phyloP scores from a whole-genome alignment of 257 asterid genomes.

The Nicotiana noctiflora region DNA sequence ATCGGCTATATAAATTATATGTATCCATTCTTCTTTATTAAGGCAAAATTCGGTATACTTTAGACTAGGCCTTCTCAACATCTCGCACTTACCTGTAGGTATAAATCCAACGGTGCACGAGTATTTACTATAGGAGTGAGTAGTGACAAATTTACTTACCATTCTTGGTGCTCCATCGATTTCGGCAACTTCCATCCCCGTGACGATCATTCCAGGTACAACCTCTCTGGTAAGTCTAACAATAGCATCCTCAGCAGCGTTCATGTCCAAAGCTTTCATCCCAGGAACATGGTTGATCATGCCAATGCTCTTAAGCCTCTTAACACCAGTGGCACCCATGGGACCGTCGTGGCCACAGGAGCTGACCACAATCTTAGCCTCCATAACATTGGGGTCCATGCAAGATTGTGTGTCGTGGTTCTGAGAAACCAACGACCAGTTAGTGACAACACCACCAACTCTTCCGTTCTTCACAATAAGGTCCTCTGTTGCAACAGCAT shows the following conservation, averaged over 20 bases:
- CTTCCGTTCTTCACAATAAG: constrained; percentile 68
- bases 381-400: constrained; percentile 95
- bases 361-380: constrained; percentile 79
- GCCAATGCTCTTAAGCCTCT: constrained; percentile 79
- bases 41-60: background rate
- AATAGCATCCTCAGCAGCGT: constrained; percentile 86
- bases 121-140: background rate
- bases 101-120: background rate
- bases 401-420: constrained; percentile 94
- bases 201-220: constrained; percentile 92
- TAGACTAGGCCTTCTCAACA: background rate
- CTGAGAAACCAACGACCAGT: constrained; percentile 88
- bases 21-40: background rate
- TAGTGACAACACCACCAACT: constrained; percentile 84
- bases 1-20: background rate
- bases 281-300: constrained; percentile 87
- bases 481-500: constrained; percentile 94
- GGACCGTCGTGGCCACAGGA: constrained; percentile 98
- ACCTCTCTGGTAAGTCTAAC: constrained; percentile 78
- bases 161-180: constrained; percentile 92
- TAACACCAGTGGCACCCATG: constrained; percentile 90
- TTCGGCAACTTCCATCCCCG: constrained; percentile 97
- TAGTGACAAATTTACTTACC: constrained; percentile 26
- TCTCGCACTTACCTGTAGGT: background rate
- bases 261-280: constrained; percentile 95